These are phyloP conservation scores for Ailanthus altissimus DNA, from an alignment of 345 rosid genomes.

Conservation along the genomic window DNA sequence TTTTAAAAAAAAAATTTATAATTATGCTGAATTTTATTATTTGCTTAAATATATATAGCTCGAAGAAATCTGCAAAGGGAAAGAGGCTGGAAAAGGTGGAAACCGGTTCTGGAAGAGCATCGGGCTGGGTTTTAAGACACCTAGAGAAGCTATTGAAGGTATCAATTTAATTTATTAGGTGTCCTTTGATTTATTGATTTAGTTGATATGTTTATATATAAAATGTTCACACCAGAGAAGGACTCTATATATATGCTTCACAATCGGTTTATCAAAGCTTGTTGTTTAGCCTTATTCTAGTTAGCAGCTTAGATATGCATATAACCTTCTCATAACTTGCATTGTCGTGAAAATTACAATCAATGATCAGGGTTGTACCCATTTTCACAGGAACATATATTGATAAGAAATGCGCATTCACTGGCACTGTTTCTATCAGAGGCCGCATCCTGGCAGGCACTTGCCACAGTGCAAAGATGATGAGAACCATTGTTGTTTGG, in stretches of 20 bases:
- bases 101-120: slow-evolving; percentile 83
- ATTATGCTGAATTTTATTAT: neutral
- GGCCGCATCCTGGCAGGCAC: slow-evolving; percentile 89
- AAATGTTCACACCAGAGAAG: no score
- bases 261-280: no score
- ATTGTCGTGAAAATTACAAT: neutral
- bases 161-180: neutral
- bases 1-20: neutral
- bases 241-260: no score
- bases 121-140: slow-evolving; percentile 88
- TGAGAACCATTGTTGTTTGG: slow-evolving; percentile 78
- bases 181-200: no score
- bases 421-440: slow-evolving; percentile 81
- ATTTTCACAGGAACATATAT: slow-evolving; percentile 62
- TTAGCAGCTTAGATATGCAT: no score
- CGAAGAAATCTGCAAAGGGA: slow-evolving; percentile 79
- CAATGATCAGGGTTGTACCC: neutral
- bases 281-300: no score
- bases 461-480: slow-evolving; percentile 91
- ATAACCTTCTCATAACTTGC: neutral
- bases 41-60: slow-evolving; percentile 34
- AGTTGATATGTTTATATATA: no score
- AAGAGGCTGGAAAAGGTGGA: slow-evolving; percentile 90
- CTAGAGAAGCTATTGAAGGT: slow-evolving; percentile 89
- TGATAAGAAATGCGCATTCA: slow-evolving; percentile 85